Conservation (phyloP, 2,329 filamentous ascomycete genomes). For the Lasiodiplodia gonubiensis region DNA sequence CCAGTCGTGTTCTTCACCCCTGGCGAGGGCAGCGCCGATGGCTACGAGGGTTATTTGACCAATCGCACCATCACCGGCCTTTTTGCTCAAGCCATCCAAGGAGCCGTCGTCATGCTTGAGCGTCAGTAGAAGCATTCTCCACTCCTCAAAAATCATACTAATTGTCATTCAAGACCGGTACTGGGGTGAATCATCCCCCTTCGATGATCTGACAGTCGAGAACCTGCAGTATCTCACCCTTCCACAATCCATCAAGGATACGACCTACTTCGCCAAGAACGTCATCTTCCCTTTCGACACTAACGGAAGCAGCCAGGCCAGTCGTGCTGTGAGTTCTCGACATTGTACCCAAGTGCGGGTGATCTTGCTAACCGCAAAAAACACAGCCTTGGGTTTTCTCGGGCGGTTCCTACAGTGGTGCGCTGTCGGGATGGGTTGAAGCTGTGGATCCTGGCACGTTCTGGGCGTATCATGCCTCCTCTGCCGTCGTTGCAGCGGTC, state of each 20-base stretch:
- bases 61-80: conserved; percentile 57
- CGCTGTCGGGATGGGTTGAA: conserved; percentile 62
- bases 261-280: conserved; percentile 60
- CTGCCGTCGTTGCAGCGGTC: conserved; percentile 62
- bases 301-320: conserved; percentile 55
- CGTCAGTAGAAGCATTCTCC: conserved; percentile 33
- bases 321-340: conserved; percentile 43
- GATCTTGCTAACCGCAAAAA: background rate
- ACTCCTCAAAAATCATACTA: background rate
- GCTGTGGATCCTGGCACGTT: conserved; percentile 61
- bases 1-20: conserved; percentile 60
- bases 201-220: conserved; percentile 55
- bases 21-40: conserved; percentile 56
- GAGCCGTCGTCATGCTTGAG: conserved; percentile 62
- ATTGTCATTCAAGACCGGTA: conserved; percentile 52
- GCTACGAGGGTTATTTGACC: conserved; percentile 58
- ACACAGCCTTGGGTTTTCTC: conserved; percentile 60
- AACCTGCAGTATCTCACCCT: conserved; percentile 62
- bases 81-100: conserved; percentile 59
- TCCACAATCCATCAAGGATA: conserved; percentile 60
- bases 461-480: conserved; percentile 65
- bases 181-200: conserved; percentile 64
- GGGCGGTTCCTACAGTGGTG: conserved; percentile 64
- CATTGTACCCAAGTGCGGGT: no score
- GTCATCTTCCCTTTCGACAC: conserved; percentile 61